Conservation (phyloP, 768 basidiomycete species). For the Asterophora parasitica region DNA sequence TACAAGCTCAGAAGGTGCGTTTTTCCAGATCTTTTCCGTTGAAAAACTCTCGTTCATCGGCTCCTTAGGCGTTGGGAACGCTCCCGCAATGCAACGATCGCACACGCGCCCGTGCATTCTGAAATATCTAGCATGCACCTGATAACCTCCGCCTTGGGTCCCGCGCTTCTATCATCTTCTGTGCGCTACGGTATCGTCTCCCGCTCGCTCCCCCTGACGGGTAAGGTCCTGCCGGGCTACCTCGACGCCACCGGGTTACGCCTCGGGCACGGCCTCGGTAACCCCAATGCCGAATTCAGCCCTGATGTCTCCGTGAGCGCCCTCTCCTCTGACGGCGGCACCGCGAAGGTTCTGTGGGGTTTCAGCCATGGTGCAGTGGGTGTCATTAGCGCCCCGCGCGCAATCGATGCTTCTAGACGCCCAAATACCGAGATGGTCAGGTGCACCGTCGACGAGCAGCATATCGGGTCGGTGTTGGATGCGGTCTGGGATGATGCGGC, state of each 20-base stretch:
- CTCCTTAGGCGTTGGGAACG: slow-evolving; percentile 62
- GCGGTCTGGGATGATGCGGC: slow-evolving; percentile 43
- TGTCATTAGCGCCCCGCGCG: slow-evolving; percentile 49
- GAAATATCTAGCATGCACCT: slow-evolving; percentile 55
- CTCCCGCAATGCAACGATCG: slow-evolving; percentile 53
- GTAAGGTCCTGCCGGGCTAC: slow-evolving; percentile 65
- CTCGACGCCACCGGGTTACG: slow-evolving; percentile 59
- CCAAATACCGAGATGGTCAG: slow-evolving; percentile 40
- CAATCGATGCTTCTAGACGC: slow-evolving; percentile 50
- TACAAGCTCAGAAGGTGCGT: slow-evolving; percentile 51
- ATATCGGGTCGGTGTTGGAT: slow-evolving; percentile 55
- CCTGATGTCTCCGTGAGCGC: slow-evolving; percentile 60
- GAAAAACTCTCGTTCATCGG: background rate
- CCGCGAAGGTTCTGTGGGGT: slow-evolving; percentile 72
- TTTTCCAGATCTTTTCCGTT: background rate
- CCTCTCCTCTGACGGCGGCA: slow-evolving; percentile 57
- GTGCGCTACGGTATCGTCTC: slow-evolving; percentile 66
- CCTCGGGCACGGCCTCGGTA: slow-evolving; percentile 58
- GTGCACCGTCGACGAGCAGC: slow-evolving; percentile 54
- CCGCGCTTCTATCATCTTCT: slow-evolving; percentile 56
- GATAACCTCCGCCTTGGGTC: slow-evolving; percentile 35
- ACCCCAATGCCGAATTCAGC: slow-evolving; percentile 71
- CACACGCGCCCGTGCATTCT: slow-evolving; percentile 62
- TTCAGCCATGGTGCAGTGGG: slow-evolving; percentile 64
- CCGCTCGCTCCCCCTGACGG: slow-evolving; percentile 66